These are phyloP conservation scores for Dipodascus albidus DNA, from an alignment of 805 yeast genomes.

Conservation along the genomic window DNA sequence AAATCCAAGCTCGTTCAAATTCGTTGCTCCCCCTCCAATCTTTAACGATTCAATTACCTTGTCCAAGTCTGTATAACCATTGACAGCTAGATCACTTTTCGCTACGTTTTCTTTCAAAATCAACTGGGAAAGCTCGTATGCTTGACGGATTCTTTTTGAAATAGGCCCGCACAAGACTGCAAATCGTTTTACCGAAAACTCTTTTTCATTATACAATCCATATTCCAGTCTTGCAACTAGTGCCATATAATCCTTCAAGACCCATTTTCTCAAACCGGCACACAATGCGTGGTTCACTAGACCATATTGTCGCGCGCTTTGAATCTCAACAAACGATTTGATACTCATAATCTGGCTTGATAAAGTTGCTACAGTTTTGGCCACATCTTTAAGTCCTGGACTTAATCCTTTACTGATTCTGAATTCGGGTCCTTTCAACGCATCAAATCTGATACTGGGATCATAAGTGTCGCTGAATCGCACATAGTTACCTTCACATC, in stretches of 20 bases:
- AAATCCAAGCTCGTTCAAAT: constrained; percentile 4
- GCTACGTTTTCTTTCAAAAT: constrained; percentile 30
- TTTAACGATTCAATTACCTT: constrained; percentile 33
- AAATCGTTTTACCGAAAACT: constrained; percentile 48
- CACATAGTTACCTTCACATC: constrained; percentile 63
- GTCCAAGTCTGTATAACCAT: constrained; percentile 28
- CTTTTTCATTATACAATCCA: constrained; percentile 36
- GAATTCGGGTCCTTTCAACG: constrained; percentile 63
- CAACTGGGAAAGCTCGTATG: constrained; percentile 43
- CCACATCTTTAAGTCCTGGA: constrained; percentile 57
- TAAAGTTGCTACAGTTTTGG: constrained; percentile 44
- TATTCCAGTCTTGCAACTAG: constrained; percentile 34
- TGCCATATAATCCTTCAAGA: constrained; percentile 27
- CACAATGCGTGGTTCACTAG: constrained; percentile 65
- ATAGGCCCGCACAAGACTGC: constrained; percentile 37
- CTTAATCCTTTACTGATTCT: constrained; percentile 63
- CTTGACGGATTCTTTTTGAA: constrained; percentile 35
- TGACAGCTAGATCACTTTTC: constrained; percentile 23
- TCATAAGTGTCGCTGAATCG: constrained; percentile 54
- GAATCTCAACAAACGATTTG: constrained; percentile 46
- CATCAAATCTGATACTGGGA: constrained; percentile 30
- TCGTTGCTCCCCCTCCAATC: constrained; percentile 10
- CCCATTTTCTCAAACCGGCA: constrained; percentile 35
- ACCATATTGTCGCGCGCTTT: constrained; percentile 49
- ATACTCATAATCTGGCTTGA: constrained; percentile 58